Base-by-base conservation (phyloP, 1,284 basidiomycete genomes). In the Cutaneotrichosporon cutaneum region DNA sequence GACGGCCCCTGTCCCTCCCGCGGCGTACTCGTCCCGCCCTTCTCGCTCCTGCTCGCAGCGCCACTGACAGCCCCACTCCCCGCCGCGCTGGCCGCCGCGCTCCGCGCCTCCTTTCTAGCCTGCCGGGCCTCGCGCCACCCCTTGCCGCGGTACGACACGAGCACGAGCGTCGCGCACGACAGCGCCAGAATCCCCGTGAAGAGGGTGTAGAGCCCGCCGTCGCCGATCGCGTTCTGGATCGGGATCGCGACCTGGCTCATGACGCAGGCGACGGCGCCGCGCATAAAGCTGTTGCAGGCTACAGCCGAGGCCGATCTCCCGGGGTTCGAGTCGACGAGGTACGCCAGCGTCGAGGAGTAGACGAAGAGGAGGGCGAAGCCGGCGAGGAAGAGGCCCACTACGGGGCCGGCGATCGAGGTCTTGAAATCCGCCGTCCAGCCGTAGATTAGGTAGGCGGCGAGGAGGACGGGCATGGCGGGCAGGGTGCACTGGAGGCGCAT, bases 121-220 rank as follows among this genome's bases (percentile, higher is more conserved):
- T 16, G 14, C 27, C 27, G 4, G 13, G 48, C 48, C 48, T 16
- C 58, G 14, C 58, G 27, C 58, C 58, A 59, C 32, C 42, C 21
- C 13, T 32, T 52, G 18, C 58, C 58, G 22, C 35, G 47, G 32
- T 54, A 54, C 21, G 36, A 22, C 42, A 59, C 52, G 14, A 51
- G 30, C 3, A 60, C 36, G 21, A 78, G 70, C 1, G 70, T 71
- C 0, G 52, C 24, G 21, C 66, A 74, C 26, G 73, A 69, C n/a
- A 87, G 56, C 0, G 83, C 65, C 69, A 90, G 71, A 0, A 90
- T 62, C 0, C 84, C 85, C 0, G 86, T 84, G 82, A 90, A 89
- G 2, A 90, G 80, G 0, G 88, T 87, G 72, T 90, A 92, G 56
- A 88, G 79, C 69, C 89, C 89, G 9, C 89, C 90, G 60, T 88